Base-by-base conservation (phyloP, 2,329 filamentous ascomycete species). In the Diaporthe ampelina region DNA sequence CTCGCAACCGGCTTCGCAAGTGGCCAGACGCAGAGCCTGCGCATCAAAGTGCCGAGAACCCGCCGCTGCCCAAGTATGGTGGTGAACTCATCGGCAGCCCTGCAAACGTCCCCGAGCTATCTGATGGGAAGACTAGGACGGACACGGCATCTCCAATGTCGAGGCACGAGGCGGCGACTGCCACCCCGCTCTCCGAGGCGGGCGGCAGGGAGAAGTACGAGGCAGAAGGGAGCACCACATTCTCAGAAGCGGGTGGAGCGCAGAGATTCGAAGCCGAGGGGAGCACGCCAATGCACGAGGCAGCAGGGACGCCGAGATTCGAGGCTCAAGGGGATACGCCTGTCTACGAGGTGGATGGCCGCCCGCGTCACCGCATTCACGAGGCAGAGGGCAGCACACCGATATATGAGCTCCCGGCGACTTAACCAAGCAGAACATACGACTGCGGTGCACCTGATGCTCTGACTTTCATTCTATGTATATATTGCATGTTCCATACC, bases 1-100 rank as follows among this genome's bases (percentile, higher is more conserved):
- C 48, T 24, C 63, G 63, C 48, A 68, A 37, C 48, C 48, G 40
- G 45, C 21, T 1, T 29, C 29, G 63, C 32, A 35, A 68, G 48
- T 68, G 63, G 63, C 63, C 63, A 54, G 63, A 68, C 17, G 63
- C 63, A 40, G 63, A 54, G 32, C 45, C 63, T 26, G 32, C 63
- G 32, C 48, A 54, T 19, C 45, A 54, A 35, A 68, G 15, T 13
- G 32, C 63, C 48, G 48, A 6, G 61, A n/a, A 48, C 48, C 13
- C 45, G n/a, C 7, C n/a, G 9, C 48, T 48, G 1, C 48, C 63
- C 15, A 21, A 40, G 2, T 54, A 68, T 17, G 63, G 63, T 11
- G 48, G 63, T 7, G 63, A 68, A 54, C 26, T 68, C 45, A 19
- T 35, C n/a, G 63, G 63, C 4, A 68, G 63, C 21, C 29, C 45